These are phyloP conservation scores for Pseudogymnoascus sp. DNA, from an alignment of 2,329 filamentous ascomycete species.

Conservation along the genomic window DNA sequence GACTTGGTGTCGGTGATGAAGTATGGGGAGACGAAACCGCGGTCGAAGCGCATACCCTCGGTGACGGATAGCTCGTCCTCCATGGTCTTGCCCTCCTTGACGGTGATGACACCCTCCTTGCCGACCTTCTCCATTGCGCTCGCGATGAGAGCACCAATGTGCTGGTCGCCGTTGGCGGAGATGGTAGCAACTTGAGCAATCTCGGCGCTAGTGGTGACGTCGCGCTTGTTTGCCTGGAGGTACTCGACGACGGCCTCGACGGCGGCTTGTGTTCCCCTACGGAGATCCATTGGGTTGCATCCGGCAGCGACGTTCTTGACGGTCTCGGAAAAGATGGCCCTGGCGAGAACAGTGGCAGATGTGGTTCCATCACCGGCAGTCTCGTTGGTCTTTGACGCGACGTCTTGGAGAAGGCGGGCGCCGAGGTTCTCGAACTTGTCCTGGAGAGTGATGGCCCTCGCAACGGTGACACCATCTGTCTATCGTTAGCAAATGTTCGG, in stretches of 20 bases:
- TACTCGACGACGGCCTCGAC: constrained; percentile 92
- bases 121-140: constrained; percentile 99
- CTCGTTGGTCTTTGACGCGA: constrained; percentile 99
- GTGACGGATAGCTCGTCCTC: constrained; percentile 97
- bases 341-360: constrained; percentile 91
- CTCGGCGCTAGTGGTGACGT: constrained; percentile 95
- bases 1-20: constrained; percentile 99
- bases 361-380: constrained; percentile 97
- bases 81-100: constrained; percentile 99
- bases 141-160: constrained; percentile 92
- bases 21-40: constrained; percentile 96
- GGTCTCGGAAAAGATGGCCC: constrained; percentile 98
- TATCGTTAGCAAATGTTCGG: constrained; percentile 11
- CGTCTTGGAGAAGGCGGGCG: constrained; percentile 91
- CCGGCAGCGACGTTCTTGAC: constrained; percentile 99
- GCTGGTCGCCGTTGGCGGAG: constrained; percentile 90
- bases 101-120: constrained; percentile 99
- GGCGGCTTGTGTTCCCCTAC: constrained; percentile 91
- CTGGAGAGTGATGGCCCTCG: constrained; percentile 82
- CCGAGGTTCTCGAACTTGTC: constrained; percentile 99
- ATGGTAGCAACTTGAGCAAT: constrained; percentile 98
- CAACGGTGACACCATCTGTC: constrained; percentile 78
- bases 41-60: constrained; percentile 99
- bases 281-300: constrained; percentile 99
- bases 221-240: constrained; percentile 90